Evolutionary conservation across 2,329 filamentous ascomycete species (phyloP), one percentile per base, ranked within the genome.

Genomic region (Thelonectria blattea): DNA sequence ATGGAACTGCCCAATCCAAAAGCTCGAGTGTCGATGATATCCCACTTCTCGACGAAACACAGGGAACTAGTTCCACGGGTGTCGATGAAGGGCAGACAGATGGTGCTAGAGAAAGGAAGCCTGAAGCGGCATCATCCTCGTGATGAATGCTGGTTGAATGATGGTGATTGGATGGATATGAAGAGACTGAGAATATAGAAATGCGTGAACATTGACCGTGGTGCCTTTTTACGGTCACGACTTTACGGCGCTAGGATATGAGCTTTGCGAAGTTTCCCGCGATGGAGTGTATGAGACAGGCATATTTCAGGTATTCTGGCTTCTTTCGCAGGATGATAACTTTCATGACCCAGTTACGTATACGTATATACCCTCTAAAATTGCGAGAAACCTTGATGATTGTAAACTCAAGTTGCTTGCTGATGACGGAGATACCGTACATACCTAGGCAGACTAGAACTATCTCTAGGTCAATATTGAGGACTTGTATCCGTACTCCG

Each of bases 41-140:
- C 48, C 85, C 86, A 2, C 72, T 88, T 30, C 74, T 89, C 15
- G 83, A 84, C 15, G 81, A 85, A 54, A 70, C 71, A 43, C 68
- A 67, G 11, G 67, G 65, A 7, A 69, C 70, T 3, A 70, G 65
- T 14, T 72, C 77, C 6, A 82, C 79, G 1, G 78, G 80, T 2
- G 66, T 81, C 37, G 82, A 85, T 54, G 74, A 72, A 1, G 74
- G 77, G 1, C 76, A 77, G n/a, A 80, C 75, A 60, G 79, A 83
- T 63, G 73, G 78, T 6, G 76, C 80, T 3, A 78, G 80, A 34
- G 81, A 83, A 68, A 78, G 85, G 61, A 85, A 77, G 66, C 56
- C 71, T 24, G 71, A 68, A 14, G 74, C 65, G 17, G 15, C 20
- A 30, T 30, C 42, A 3, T 12, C 11, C 34, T 37, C 34, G 34